Evolutionary conservation across 2,329 filamentous ascomycete species (phyloP).

Genomic region (Aspergillus tubingensis): DNA sequence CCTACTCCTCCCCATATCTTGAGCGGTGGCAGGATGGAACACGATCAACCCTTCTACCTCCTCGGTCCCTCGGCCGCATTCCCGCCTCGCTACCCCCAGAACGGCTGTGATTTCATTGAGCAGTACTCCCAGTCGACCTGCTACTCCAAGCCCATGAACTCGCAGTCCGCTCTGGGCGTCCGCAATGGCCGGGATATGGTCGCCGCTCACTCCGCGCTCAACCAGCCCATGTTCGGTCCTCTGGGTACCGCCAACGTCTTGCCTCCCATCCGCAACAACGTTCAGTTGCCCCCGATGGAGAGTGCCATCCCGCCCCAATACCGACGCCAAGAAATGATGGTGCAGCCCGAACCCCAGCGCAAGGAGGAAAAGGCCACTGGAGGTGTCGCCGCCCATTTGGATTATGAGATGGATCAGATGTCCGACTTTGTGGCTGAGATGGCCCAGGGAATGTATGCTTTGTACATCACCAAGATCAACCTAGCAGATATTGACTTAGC

Average conservation of each 20-base stretch:
- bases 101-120: constrained; percentile 48
- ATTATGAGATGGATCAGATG: constrained; percentile 97
- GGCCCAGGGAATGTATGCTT: constrained; percentile 71
- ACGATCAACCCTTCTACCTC: constrained; percentile 43
- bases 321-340: constrained; percentile 42
- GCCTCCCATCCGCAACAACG: constrained; percentile 44
- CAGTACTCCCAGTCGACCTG: constrained; percentile 48
- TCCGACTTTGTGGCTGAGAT: constrained; percentile 92
- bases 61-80: constrained; percentile 40
- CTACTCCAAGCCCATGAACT: constrained; percentile 41
- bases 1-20: constrained; percentile 46
- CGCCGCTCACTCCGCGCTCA: constrained; percentile 25
- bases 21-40: constrained; percentile 39
- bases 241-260: constrained; percentile 38
- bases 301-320: constrained; percentile 45
- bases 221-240: constrained; percentile 40
- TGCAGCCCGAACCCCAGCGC: constrained; percentile 38
- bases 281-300: constrained; percentile 45
- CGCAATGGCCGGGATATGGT: constrained; percentile 38
- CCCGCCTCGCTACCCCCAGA: constrained; percentile 46
- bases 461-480: constrained; percentile 57
- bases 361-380: constrained; percentile 72
- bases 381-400: constrained; percentile 88
- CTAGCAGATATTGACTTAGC: constrained; percentile 64
- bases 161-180: constrained; percentile 31